phyloP scores from a whole-genome alignment of 306 rosid genomes.

The Betula pendula region DNA sequence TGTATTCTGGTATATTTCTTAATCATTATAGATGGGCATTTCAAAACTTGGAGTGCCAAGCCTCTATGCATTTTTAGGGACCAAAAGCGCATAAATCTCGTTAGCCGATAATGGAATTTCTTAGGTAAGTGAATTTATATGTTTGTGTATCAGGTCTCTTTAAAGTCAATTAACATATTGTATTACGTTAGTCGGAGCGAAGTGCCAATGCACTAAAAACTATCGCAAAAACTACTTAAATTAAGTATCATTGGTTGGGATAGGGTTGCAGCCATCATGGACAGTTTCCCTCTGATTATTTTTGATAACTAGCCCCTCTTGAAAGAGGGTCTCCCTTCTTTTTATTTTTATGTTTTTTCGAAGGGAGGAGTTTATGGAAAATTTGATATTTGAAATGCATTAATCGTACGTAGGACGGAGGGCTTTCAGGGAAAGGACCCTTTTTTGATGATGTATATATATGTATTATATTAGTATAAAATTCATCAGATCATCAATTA shows the following conservation, averaged over 20 bases:
- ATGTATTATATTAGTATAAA: too few species aligned
- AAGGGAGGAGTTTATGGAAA: background rate
- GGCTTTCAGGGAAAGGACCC: background rate
- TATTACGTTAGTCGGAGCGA: background rate
- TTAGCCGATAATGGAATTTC: slow-evolving; percentile 94
- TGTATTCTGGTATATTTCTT: slow-evolving; percentile 32
- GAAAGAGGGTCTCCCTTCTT: background rate
- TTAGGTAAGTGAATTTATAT: slow-evolving; percentile 50
- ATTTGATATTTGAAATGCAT: background rate
- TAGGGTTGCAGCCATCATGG: background rate
- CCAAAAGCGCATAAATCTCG: slow-evolving; percentile 78
- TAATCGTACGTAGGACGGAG: background rate
- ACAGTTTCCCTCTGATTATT: background rate
- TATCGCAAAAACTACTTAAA: background rate
- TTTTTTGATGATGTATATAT: background rate
- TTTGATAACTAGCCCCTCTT: background rate
- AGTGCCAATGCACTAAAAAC: background rate
- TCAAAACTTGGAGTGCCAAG: slow-evolving; percentile 85
- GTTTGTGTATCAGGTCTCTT: background rate
- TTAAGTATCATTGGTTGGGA: background rate
- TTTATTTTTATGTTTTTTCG: background rate
- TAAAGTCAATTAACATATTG: background rate
- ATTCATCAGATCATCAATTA: background rate
- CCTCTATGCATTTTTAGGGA: slow-evolving; percentile 68
- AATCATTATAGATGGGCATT: slow-evolving; percentile 65